Base-by-base conservation (phyloP, 1,284 basidiomycete genomes). In the Ceratobasidium sp. region DNA sequence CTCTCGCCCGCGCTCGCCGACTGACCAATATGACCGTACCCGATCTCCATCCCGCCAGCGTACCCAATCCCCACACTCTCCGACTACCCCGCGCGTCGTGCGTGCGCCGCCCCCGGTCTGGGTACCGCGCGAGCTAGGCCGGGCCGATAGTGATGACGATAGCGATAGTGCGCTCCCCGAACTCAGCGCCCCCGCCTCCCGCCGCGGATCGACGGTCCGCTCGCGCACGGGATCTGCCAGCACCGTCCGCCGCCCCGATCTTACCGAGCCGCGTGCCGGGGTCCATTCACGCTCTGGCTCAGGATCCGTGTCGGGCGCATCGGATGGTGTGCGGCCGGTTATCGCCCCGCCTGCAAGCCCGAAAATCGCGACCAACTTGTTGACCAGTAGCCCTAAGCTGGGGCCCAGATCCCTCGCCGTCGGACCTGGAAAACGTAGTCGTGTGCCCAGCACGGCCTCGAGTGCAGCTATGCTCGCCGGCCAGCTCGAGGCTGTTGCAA, bases 11-110 rank as follows among this genome's bases (percentile, higher is more conserved):
- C 83, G 89, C n/a, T 88, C 88, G 8, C 80, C 85, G 34, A 36
- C 52, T 48, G 50, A 65, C n/a, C 55, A 34, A 43, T 41, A 16
- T 6, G 10, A 48, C 10, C 87, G 89, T 64, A 87, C 85, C 0
- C 91, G 90, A 76, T 88, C 89, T 0, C 88, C 89, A 0, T 89
- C 89, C 0, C 84, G 88, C 50, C 45, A 48, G 45, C 45, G 45
- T 18, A 48, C 45, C 45, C 45, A 48, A 6, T 86, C 86, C 0
- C 78, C 88, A 0, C 81, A 83, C 21, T 83, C 85, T 0, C 83
- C 85, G 0, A 77, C 83, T 6, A 83, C 83, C 0, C 85, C 85
- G 18, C 79, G 82, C 45, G 78, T 23, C 14, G 32, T 80, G 12
- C 78, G 82, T 12, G 57, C 69, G 12, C 67, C 74, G 16, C 85